Base-by-base conservation (phyloP, 148 eudicot species). In the Heliosperma pusillum region DNA sequence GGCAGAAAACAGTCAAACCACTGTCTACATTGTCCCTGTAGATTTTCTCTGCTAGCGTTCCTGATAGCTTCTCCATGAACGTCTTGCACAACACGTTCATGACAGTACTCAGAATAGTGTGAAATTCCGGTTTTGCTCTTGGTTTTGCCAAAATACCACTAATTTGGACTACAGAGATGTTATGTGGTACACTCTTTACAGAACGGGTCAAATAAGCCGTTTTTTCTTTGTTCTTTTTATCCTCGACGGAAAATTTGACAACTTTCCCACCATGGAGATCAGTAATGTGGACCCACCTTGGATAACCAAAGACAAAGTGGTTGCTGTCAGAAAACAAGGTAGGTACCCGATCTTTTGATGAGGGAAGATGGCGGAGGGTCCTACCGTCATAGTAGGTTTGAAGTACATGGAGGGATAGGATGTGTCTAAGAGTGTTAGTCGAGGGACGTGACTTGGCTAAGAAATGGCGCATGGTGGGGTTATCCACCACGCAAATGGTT, bases 281-380 rank as follows among this genome's bases (percentile, higher is more conserved):
- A 15, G 96, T 87, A 30, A 90, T 83, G 74, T 87, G 86, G 59
- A 90, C 89, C 30, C 72, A 85, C 0, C 86, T 88, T 8, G 78
- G 76, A 0, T 76, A 71, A 10, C 81, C 83, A 19, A 27, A 69
- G 22, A 88, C 87, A 3, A 52, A 40, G 36, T 78, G 82, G 17
- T 91, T 91, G 82, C 85, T 87, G 24, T 91, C 84, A 19, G 87
- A 89, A 71, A 81, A 85, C 19, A 88, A 76, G 1, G 90, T 85
- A 21, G 85, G 81, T 47, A 83, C 22, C 55, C 66, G 76, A 0
- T 69, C 72, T 13, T 87, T 77, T 15, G 87, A 87, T 2, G 62
- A 56, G 62, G 85, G 21, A 78, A 90, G 80, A 62, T 84, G 74
- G 76, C 79, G 88, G 79, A 90, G 92, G 70, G 83, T 88, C 6